These are phyloP conservation scores for Physaria fendleri DNA, from an alignment of 345 rosid genomes.

Conservation along the genomic window DNA sequence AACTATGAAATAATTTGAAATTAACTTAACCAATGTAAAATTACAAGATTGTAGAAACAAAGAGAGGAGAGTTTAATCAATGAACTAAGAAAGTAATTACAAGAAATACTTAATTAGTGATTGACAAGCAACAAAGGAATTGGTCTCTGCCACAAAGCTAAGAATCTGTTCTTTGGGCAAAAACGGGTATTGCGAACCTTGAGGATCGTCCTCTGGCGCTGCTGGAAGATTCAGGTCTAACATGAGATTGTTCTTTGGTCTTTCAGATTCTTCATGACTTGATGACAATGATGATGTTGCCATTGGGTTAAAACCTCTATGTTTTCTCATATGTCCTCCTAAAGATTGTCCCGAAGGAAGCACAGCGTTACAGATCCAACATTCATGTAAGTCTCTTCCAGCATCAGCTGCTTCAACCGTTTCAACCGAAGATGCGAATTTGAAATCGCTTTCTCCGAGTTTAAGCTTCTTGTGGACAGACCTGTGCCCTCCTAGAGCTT, in stretches of 20 bases:
- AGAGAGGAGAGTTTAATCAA: slow-evolving; percentile 20
- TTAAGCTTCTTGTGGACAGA: slow-evolving; percentile 86
- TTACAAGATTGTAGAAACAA: slow-evolving; percentile 24
- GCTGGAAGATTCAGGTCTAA: slow-evolving; percentile 96
- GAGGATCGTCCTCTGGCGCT: slow-evolving; percentile 68
- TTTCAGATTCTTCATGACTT: slow-evolving; percentile 29
- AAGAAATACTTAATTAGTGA: slow-evolving; percentile 53
- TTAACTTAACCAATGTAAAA: slow-evolving; percentile 27
- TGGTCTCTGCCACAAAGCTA: slow-evolving; percentile 53
- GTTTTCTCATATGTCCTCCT: slow-evolving; percentile 98
- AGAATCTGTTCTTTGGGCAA: slow-evolving; percentile 42
- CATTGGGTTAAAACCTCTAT: slow-evolving; percentile 38
- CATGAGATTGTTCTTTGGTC: slow-evolving; percentile 31
- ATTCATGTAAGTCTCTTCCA: slow-evolving; percentile 61
- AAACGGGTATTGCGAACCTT: slow-evolving; percentile 50
- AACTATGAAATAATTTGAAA: slow-evolving; percentile 21
- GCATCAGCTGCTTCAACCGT: slow-evolving; percentile 28
- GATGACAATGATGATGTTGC: slow-evolving; percentile 14
- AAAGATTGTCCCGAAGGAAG: slow-evolving; percentile 88
- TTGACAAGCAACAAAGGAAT: slow-evolving; percentile 76
- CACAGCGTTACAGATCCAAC: slow-evolving; percentile 75
- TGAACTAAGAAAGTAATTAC: neutral
- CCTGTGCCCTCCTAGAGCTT: slow-evolving; percentile 91
- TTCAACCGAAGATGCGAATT: neutral
- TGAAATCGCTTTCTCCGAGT: slow-evolving; percentile 13